Base-by-base conservation (phyloP, 228 moss, liverwort and hornwort species). In the Sphagnum magellanicum region DNA sequence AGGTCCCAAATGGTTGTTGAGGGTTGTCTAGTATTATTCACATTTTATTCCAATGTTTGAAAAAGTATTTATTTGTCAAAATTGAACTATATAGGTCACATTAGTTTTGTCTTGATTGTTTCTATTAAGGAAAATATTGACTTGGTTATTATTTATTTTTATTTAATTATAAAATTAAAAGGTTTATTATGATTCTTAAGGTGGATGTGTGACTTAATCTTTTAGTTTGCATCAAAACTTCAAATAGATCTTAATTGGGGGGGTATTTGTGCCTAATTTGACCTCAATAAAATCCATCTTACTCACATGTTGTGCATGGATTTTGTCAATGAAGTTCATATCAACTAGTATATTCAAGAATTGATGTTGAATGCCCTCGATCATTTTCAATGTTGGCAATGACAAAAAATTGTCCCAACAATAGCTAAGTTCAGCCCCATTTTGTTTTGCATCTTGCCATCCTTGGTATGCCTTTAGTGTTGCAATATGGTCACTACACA, bases 401-500 rank as follows among this genome's bases (percentile, higher is more conserved):
- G 95, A 96, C 53, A 96, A 67, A 62, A 66, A 91, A 70, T 92
- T 96, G 50, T 86, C 74, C 95, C 92, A 92, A 74, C 92, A 96
- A 67, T 75, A 96, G 52, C 72, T 91, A 47, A 72, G 65, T 64
- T 89, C 86, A 49, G 65, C 68, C 53, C 89, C 92, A 49, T 77
- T 78, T 0, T 63, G 69, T 74, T 86, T 96, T 65, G 92, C 82
- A 68, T 81, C 73, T 75, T 91, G 88, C 95, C 92, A 96, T 61
- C 84, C 71, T 48, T 92, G 77, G 12, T 89, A 92, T 58, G 91
- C 92, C 73, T 71, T 83, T 66, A 91, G 67, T n/a, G 71, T 71
- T 60, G 95, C 88, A 62, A 92, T 79, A 50, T 92, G 95, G 77
- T 96, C 89, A 78, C 92, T 96, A 57, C 32, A 15, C 48, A 66